A percentile compares a stretch with the other conserved stretches of the same genome.
Evolutionary conservation across 106 monocot genomes (phyloP).

Genomic region (Xerophyta viscosa): DNA sequence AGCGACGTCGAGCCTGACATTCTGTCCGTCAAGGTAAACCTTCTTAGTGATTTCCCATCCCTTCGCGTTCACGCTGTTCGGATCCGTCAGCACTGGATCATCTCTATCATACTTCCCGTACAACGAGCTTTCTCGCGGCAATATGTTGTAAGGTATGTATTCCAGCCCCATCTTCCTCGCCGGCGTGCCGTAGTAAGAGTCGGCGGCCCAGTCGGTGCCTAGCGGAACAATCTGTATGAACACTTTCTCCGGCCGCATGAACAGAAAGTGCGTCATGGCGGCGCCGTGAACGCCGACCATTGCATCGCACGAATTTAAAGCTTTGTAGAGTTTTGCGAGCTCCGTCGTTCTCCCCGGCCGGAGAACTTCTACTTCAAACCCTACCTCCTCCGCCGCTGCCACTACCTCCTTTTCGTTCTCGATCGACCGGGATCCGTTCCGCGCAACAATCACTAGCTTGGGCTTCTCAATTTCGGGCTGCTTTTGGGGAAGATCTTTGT

Average conservation of each 20-base stretch:
- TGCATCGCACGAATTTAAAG: conserved; percentile 34
- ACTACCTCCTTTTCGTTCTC: conserved; percentile 53
- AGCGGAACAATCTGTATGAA: conserved; percentile 68
- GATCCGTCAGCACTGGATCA: conserved; percentile 61
- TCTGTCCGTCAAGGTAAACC: conserved; percentile 70
- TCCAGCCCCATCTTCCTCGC: conserved; percentile 46
- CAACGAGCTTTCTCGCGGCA: conserved; percentile 62
- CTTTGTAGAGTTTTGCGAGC: conserved; percentile 45
- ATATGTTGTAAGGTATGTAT: conserved; percentile 45
- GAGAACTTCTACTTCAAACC: conserved; percentile 44
- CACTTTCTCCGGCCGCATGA: conserved; percentile 56
- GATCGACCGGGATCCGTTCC: conserved; percentile 49
- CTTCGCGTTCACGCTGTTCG: conserved; percentile 31
- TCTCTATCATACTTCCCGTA: conserved; percentile 30
- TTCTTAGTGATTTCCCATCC: conserved; percentile 73
- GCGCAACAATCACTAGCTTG: conserved; percentile 40
- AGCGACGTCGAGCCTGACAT: conserved; percentile 51
- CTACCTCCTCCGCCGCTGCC: conserved; percentile 23
- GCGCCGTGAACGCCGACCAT: conserved; percentile 79
- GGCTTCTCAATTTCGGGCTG: background rate
- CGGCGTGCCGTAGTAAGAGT: conserved; percentile 52
- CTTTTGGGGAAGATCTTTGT: background rate
- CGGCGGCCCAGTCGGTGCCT: conserved; percentile 69
- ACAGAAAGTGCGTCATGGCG: conserved; percentile 78
- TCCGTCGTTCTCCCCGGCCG: conserved; percentile 33